Evolutionary conservation across 129 eudicot species (phyloP), one percentile per base, ranked within the genome.

Genomic region (Cynara cardunculus): DNA sequence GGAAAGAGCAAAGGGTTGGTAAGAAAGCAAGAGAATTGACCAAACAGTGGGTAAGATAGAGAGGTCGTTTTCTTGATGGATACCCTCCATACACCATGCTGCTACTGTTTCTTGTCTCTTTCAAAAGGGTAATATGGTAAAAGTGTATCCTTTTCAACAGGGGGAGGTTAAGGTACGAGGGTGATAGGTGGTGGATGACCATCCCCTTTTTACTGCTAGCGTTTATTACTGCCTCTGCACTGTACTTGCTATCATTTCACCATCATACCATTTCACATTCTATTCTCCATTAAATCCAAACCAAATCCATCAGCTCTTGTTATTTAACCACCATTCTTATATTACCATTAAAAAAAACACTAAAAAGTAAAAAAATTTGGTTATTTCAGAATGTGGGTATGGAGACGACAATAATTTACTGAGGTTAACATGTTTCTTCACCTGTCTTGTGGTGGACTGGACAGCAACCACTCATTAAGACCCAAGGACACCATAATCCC

Each of bases 1-100:
- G 62, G 7, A 11, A 4, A 78, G 78, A 61, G 73, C 73, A 77
- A 81, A 81, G 73, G 66, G 68, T 13, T 18, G 10, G 74, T 81
- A 81, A 73, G 49, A 69, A 41, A 78, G 68, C 16, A 79, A 28
- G 82, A 73, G 64, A 53, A 53, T 53, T 53, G 64, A 53, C 64
- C 19, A 53, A 53, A 53, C 53, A 41, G 46, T 9, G 14, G 46
- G 13, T 10, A 14, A 2, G 12, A 49, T 16, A 81, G 79, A 62
- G 49, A 16, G 68, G 77, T 81, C 84, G 84, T 64, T 81, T 39
- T 81, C 79, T 37, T 71, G 83, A 80, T 49, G 77, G 83, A 69
- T 34, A 79, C 75, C 46, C 31, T 7, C 67, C 13, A 80, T n/a
- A 39, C 67, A 10, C 24, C 67, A 59, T 25, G 65, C 67, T 73